Base-by-base conservation (phyloP, 2,329 filamentous ascomycete genomes). In the Balansia obtecta region DNA sequence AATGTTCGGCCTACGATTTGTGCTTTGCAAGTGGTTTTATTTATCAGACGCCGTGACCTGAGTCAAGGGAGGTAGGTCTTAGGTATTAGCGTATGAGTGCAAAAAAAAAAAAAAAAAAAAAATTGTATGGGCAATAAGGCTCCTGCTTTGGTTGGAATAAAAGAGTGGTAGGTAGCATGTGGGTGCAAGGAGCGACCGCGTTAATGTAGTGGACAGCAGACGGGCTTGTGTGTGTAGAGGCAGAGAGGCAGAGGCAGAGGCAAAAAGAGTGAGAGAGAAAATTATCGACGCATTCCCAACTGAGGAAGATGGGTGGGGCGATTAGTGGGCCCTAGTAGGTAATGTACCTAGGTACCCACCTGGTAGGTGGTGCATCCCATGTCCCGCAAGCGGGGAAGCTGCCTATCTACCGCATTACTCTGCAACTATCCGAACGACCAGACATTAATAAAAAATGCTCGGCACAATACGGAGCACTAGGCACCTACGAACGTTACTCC, bases 111-210 rank as follows among this genome's bases (percentile, higher is more conserved):
- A 44, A 44, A 45, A 32, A 32, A 44, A 15, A 44, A 44, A 45
- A 43, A 3, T 44, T 22, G 9, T 44, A 12, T 45, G 12, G 2
- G n/a, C 39, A 18, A 41, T 41, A 13, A 16, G 39, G 39, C 39
- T 41, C 39, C 39, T 20, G 16, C 34, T 40, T 16, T 37, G 32
- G 33, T 42, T 13, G 32, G 32, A 10, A 20, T 42, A 16, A 20
- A 15, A n/a, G n/a, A 34, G n/a, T 13, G 8, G 37, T 16, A 15
- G 8, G 37, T 16, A 22, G n/a, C 34, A 37, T 20, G 11, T 15
- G 11, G 39, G 13, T 47, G 49, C 49, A n/a, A 51, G 49, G 18
- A 51, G 45, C 45, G 45, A 48, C 49, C 33, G 40, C 18, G 27
- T n/a, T 15, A 4, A 37, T 27, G 22, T 43, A 12, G 12, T 37